Conservation (phyloP, 2,329 filamentous ascomycete genomes). For the Ophiostoma piceae region DNA sequence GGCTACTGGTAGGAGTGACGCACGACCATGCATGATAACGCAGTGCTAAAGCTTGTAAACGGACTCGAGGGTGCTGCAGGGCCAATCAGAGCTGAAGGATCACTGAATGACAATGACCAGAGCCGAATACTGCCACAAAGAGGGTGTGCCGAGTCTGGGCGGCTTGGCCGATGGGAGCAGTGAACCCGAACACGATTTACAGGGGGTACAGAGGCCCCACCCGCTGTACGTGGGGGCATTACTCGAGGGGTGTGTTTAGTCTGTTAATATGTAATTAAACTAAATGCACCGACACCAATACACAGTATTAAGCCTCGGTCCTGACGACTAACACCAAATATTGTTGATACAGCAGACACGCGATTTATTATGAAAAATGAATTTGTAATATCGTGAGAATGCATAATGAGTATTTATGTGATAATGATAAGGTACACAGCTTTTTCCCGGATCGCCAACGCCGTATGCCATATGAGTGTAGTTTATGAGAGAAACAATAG, state of each 20-base stretch:
- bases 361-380: neutral
- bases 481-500: neutral
- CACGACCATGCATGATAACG: neutral
- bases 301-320: neutral
- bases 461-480: neutral
- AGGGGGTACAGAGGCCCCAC: neutral
- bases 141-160: neutral
- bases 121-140: neutral
- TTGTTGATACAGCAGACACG: neutral
- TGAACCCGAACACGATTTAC: slow-evolving; percentile 1
- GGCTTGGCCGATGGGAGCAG: neutral
- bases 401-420: neutral
- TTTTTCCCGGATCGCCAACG: neutral
- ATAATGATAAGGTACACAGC: neutral
- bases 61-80: neutral
- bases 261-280: neutral
- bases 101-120: neutral
- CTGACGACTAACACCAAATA: neutral
- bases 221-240: neutral
- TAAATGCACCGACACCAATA: neutral
- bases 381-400: neutral
- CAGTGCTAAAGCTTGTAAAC: neutral
- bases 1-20: neutral
- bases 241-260: neutral
- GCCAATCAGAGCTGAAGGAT: neutral